These are phyloP conservation scores for Leishmania mexicana DNA, from an alignment of 208 protist species.

Conservation along the genomic window DNA sequence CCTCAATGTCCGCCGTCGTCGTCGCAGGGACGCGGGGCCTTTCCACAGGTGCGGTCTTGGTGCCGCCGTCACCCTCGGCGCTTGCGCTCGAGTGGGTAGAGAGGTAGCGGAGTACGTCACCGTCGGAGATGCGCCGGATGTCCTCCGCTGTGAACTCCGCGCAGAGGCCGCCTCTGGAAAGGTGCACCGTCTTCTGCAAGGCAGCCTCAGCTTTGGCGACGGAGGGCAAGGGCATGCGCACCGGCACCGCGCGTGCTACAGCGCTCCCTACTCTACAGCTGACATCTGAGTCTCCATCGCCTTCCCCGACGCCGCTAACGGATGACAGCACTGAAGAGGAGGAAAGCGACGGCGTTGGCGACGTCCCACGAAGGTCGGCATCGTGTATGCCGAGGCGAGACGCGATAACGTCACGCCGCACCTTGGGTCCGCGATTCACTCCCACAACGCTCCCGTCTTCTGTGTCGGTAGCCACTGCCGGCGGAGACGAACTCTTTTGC, in stretches of 20 bases:
- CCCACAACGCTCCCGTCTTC: background rate
- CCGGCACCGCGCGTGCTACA: background rate
- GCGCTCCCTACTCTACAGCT: too few species aligned
- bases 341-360: slow-evolving; percentile 6
- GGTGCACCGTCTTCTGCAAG: slow-evolving; percentile 46
- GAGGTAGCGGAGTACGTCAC: slow-evolving; percentile 55
- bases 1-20: slow-evolving; percentile 38
- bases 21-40: background rate
- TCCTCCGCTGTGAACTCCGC: slow-evolving; percentile 63
- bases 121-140: slow-evolving; percentile 56
- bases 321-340: slow-evolving; percentile 1
- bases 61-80: background rate
- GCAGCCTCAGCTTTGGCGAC: slow-evolving; percentile 54
- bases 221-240: slow-evolving; percentile 43
- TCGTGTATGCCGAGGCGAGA: slow-evolving; percentile 38
- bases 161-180: slow-evolving; percentile 49
- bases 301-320: background rate
- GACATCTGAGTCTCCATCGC: background rate
- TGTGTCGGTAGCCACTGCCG: background rate
- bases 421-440: slow-evolving; percentile 31
- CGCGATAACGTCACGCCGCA: slow-evolving; percentile 44
- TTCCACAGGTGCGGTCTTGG: background rate
- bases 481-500: background rate
- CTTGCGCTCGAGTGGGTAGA: background rate
- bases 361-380: slow-evolving; percentile 15